These are phyloP conservation scores for Cladosporium sp. DNA, from an alignment of 2,329 filamentous ascomycete genomes.

Conservation along the genomic window DNA sequence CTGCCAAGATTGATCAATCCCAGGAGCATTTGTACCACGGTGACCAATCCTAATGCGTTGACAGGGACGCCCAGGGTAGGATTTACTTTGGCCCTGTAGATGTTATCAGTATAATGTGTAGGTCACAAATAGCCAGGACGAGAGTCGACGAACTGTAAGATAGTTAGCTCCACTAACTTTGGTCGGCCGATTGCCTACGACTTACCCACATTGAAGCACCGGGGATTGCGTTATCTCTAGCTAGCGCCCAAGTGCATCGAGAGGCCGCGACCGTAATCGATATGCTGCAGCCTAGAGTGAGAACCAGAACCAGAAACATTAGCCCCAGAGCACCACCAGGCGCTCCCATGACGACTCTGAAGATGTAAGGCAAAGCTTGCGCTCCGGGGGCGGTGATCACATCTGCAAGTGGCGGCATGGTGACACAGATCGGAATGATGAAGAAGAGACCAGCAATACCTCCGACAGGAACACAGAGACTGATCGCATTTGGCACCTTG, in stretches of 20 bases:
- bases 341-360: constrained; percentile 51
- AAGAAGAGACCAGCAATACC: constrained; percentile 58
- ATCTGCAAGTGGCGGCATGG: constrained; percentile 49
- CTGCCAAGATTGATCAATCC: constrained; percentile 53
- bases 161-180: background rate
- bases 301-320: constrained; percentile 51
- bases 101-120: background rate
- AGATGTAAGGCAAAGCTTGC: constrained; percentile 55
- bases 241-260: constrained; percentile 48
- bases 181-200: background rate
- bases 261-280: constrained; percentile 55
- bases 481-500: constrained; percentile 55
- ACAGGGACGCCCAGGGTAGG: constrained; percentile 42
- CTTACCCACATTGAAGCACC: constrained; percentile 39
- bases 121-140: background rate
- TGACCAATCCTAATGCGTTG: constrained; percentile 45
- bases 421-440: constrained; percentile 56
- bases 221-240: constrained; percentile 48
- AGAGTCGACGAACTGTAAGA: background rate
- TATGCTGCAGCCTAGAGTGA: constrained; percentile 57
- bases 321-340: constrained; percentile 50
- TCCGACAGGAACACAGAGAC: constrained; percentile 54
- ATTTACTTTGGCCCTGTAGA: constrained; percentile 32
- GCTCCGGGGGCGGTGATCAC: constrained; percentile 47
- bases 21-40: constrained; percentile 50